Percentiles rank a stretch among this genome's conserved stretches.
phyloP scores from a whole-genome alignment of 2,329 filamentous ascomycete species.

The Xylariaceae sp. region DNA sequence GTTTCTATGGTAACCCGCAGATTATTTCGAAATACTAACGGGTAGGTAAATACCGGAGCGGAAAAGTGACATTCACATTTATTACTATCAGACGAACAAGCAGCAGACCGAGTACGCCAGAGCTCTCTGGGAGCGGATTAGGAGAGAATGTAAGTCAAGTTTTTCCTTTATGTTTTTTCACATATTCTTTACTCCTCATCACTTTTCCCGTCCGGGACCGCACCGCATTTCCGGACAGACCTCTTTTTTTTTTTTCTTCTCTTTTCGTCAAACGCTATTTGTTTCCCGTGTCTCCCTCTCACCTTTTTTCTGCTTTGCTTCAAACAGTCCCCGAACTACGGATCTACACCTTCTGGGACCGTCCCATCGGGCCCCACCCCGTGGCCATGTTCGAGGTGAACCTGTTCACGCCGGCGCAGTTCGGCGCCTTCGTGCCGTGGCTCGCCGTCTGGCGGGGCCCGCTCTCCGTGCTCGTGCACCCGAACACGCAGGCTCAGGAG shows the following conservation, averaged over 20 bases:
- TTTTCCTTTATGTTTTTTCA: not conserved
- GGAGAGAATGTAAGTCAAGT: conserved; percentile 64
- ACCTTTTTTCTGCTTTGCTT: not conserved
- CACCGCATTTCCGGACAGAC: no score
- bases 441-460: conserved; percentile 75
- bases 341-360: conserved; percentile 73
- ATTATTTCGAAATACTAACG: no score
- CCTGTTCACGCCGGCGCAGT: conserved; percentile 76
- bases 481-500: conserved; percentile 56
- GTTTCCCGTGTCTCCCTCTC: no score
- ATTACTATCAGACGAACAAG: conserved; percentile 63
- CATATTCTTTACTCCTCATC: no score
- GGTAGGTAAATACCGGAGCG: not conserved
- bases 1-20: no score
- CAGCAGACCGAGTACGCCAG: conserved; percentile 61
- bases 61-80: conserved; percentile 72
- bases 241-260: no score
- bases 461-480: conserved; percentile 73
- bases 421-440: conserved; percentile 86
- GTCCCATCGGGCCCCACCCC: conserved; percentile 75
- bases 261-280: no score
- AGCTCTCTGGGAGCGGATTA: conserved; percentile 71
- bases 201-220: no score
- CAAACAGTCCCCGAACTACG: conserved; percentile 71
- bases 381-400: conserved; percentile 92